phyloP scores from a whole-genome alignment of 805 yeast species.

The Debaryomyces maramus region DNA sequence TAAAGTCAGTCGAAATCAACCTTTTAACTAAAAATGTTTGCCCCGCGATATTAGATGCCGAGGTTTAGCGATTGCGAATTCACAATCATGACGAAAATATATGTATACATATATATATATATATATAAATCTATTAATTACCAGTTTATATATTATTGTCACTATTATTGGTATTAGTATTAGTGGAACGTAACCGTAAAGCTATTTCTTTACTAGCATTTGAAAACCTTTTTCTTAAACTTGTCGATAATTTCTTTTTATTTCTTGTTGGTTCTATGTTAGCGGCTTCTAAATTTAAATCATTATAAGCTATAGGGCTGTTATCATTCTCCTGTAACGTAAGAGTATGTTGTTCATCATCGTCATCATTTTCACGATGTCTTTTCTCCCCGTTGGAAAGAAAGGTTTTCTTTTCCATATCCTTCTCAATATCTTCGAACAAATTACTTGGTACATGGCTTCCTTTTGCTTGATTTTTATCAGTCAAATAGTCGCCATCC shows the following conservation, averaged over 20 bases:
- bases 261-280: not conserved
- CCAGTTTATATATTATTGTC: constrained; percentile 2
- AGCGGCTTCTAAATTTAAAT: not conserved
- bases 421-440: constrained; percentile 19
- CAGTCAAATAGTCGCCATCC: constrained; percentile 7
- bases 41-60: too few species aligned
- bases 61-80: too few species aligned
- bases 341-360: not conserved
- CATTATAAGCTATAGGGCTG: not conserved
- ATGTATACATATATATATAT: too few species aligned
- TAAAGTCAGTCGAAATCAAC: too few species aligned
- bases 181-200: constrained; percentile 7
- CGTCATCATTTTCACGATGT: constrained; percentile 15
- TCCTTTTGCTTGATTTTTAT: not conserved
- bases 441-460: constrained; percentile 11
- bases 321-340: not conserved
- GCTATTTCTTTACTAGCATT: constrained; percentile 16
- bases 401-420: constrained; percentile 6
- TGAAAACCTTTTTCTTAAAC: constrained; percentile 13
- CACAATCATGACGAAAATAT: too few species aligned
- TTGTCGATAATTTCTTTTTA: constrained; percentile 11
- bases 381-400: constrained; percentile 14
- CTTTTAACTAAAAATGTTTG: too few species aligned
- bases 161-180: not conserved
- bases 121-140: not conserved